These are phyloP conservation scores for Amanita rimosa DNA, from an alignment of 768 basidiomycete genomes.

Conservation along the genomic window DNA sequence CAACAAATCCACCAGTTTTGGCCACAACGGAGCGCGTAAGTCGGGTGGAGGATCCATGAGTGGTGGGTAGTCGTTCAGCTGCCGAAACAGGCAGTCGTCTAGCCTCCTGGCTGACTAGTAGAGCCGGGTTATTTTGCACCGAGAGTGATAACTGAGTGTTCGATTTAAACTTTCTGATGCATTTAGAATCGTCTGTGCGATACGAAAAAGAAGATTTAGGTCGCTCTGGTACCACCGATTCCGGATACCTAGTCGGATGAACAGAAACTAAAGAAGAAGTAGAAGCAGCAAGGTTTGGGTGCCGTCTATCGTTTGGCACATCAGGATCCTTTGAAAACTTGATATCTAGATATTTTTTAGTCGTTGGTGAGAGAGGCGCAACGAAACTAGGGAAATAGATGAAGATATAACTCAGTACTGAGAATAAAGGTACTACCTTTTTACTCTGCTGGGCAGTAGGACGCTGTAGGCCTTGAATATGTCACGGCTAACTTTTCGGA, in stretches of 20 bases:
- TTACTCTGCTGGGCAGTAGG: constrained; percentile 56
- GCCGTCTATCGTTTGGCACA: not conserved
- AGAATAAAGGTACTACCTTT: constrained; percentile 31
- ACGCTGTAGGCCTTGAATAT: constrained; percentile 70
- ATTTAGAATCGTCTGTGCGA: not conserved
- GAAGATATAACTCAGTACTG: not conserved
- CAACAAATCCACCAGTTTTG: not conserved
- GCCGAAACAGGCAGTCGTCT: not conserved
- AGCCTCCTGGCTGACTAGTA: not conserved
- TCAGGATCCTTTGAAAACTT: constrained; percentile 5
- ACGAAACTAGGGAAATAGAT: constrained; percentile 41
- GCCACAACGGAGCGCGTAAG: not conserved
- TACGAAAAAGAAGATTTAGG: constrained; percentile 3
- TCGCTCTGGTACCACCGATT: not conserved
- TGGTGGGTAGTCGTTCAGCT: not conserved
- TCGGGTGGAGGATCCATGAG: not conserved
- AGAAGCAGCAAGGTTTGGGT: not conserved
- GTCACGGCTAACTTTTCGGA: constrained; percentile 56
- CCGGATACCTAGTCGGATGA: not conserved
- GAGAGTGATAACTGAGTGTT: not conserved
- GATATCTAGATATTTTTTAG: constrained; percentile 64
- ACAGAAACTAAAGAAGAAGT: not conserved
- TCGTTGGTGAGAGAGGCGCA: constrained; percentile 62
- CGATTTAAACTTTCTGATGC: not conserved
- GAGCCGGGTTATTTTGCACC: not conserved